A percentile compares a stretch with the other conserved stretches of the same genome.
Evolutionary conservation across 345 rosid species (phyloP).

Genomic region (Citrus medica): DNA sequence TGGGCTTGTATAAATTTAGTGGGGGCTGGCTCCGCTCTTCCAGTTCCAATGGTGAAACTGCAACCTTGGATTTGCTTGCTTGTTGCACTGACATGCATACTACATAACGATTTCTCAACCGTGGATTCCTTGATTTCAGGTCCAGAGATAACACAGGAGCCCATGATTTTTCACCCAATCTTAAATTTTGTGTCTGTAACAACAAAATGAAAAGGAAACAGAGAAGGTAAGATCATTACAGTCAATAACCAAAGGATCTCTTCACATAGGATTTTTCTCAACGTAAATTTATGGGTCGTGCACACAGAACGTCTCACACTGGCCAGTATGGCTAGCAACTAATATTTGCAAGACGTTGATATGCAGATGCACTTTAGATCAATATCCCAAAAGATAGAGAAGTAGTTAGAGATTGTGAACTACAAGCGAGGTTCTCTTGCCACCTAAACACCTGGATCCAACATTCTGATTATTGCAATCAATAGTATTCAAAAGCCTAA

Average conservation of each 20-base stretch:
- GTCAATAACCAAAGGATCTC: neutral
- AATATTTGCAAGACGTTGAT: neutral
- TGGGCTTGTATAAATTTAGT: slow-evolving; percentile 67
- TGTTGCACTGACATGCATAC: slow-evolving; percentile 90
- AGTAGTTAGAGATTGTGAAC: neutral
- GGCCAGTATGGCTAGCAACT: neutral
- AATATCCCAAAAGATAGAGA: neutral
- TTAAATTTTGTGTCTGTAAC: slow-evolving; percentile 55
- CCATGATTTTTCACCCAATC: slow-evolving; percentile 57
- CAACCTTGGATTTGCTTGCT: slow-evolving; percentile 66
- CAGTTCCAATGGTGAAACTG: slow-evolving; percentile 67
- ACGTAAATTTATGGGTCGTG: neutral
- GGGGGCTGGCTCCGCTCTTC: slow-evolving; percentile 83
- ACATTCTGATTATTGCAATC: neutral
- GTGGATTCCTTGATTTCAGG: slow-evolving; percentile 36
- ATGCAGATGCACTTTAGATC: neutral
- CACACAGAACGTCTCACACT: neutral
- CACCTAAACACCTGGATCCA: neutral
- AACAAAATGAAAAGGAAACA: neutral
- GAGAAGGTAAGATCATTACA: neutral
- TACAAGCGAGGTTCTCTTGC: neutral
- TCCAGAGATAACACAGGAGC: slow-evolving; percentile 38
- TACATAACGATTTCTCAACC: slow-evolving; percentile 23
- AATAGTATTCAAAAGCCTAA: neutral
- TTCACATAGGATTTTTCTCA: neutral